phyloP scores from a whole-genome alignment of 2,329 filamentous ascomycete species.

The Davidsoniella neocaledoniae region DNA sequence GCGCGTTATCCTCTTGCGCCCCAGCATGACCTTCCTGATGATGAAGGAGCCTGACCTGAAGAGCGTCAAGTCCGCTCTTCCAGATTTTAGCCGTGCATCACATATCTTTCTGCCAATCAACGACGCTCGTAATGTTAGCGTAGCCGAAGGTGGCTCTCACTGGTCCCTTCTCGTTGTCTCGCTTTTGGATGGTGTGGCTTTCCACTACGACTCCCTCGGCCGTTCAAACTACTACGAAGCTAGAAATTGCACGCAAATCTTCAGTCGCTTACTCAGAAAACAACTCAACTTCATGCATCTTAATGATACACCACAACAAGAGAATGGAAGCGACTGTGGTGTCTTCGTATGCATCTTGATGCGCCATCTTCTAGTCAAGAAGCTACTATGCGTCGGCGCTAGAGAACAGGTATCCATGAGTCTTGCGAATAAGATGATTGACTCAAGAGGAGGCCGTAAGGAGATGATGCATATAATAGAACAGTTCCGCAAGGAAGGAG shows the following conservation, averaged over 20 bases:
- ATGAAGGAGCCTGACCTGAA: slow-evolving; percentile 51
- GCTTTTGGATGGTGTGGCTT: slow-evolving; percentile 74
- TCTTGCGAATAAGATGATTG: slow-evolving; percentile 68
- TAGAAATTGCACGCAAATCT: slow-evolving; percentile 47
- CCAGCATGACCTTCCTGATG: slow-evolving; percentile 82
- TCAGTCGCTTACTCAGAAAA: slow-evolving; percentile 50
- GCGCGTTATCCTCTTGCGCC: slow-evolving; percentile 77
- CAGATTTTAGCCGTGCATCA: slow-evolving; percentile 63
- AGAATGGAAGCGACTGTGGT: slow-evolving; percentile 85
- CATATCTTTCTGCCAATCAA: slow-evolving; percentile 96
- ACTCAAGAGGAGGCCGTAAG: slow-evolving; percentile 64
- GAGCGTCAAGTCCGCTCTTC: slow-evolving; percentile 49
- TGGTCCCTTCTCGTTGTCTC: slow-evolving; percentile 90
- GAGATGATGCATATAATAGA: slow-evolving; percentile 89
- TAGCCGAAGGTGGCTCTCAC: slow-evolving; percentile 81
- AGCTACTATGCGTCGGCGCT: slow-evolving; percentile 62
- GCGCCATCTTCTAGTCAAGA: slow-evolving; percentile 77
- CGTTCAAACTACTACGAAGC: slow-evolving; percentile 64
- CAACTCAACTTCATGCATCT: slow-evolving; percentile 63
- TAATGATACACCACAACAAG: slow-evolving; percentile 73
- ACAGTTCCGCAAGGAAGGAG: slow-evolving; percentile 69
- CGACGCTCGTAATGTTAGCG: slow-evolving; percentile 57
- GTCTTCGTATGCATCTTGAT: slow-evolving; percentile 93
- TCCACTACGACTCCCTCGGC: slow-evolving; percentile 85
- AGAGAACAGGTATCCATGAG: slow-evolving; percentile 88